Conservation (phyloP, 2,329 filamentous ascomycete genomes). For the Fusarium guadeloupense region DNA sequence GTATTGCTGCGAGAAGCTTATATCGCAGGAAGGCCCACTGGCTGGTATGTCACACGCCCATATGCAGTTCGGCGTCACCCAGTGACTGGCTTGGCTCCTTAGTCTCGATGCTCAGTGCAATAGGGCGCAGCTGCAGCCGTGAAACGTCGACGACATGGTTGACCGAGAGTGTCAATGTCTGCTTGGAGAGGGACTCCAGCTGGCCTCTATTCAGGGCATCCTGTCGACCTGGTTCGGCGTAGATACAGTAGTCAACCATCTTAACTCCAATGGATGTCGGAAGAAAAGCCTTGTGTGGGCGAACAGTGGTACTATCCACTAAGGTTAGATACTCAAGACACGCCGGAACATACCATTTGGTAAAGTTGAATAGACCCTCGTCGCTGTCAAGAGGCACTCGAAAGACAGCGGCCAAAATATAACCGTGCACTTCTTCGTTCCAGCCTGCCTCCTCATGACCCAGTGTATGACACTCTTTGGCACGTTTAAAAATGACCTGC, state of each 20-base stretch:
- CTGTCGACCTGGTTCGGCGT: neutral
- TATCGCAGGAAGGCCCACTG: neutral
- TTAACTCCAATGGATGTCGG: neutral
- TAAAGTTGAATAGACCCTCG: neutral
- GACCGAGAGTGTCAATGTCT: neutral
- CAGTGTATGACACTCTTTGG: too few relatives aligned
- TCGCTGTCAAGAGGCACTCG: neutral
- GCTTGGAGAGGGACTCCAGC: neutral
- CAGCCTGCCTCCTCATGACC: neutral
- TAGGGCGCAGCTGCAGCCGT: neutral
- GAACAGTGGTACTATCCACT: neutral
- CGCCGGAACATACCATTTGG: neutral
- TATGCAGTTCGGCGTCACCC: neutral
- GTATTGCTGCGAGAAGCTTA: too few relatives aligned
- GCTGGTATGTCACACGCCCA: neutral
- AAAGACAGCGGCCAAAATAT: neutral
- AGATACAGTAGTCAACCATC: neutral
- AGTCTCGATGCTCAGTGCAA: neutral
- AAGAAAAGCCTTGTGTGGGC: neutral
- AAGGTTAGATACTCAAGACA: neutral
- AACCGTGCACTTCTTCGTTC: neutral
- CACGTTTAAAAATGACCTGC: too few relatives aligned
- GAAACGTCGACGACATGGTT: neutral
- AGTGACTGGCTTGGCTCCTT: neutral
- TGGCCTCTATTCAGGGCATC: too few relatives aligned